Evolutionary conservation across 1,284 basidiomycete genomes (phyloP), one percentile per base, ranked within the genome.

Genomic region (Volvariella volvacea): DNA sequence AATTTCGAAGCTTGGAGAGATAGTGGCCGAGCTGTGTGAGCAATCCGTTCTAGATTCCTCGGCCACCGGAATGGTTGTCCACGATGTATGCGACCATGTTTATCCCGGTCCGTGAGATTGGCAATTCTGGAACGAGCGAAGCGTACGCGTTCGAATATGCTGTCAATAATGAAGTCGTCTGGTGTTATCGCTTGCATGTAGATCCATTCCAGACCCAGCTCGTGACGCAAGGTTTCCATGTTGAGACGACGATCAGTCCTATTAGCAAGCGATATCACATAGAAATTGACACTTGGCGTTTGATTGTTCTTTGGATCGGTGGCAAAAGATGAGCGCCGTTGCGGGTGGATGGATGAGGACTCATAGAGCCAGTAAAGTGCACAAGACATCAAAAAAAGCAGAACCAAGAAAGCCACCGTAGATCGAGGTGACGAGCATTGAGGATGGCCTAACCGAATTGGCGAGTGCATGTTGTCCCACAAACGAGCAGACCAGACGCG

Each of bases 251-350:
- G 64, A 49, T 80, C 78, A 2, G 51, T 47, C 32, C 81, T 68
- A 19, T 57, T 62, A 7, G 75, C 70, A 12, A 83, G 70, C 16
- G 80, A 83, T 25, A 88, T 53, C 2, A 87, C 75, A 51, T 76
- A 80, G 43, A 79, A 28, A 6, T 28, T 12, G 25, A 28, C 6
- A 28, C 12, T 28, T 28, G 25, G 25, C 12, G 25, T 12, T 28
- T 28, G n/a, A n/a, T n/a, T n/a, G n/a, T n/a, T n/a, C n/a, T n/a
- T n/a, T n/a, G n/a, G n/a, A n/a, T n/a, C n/a, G n/a, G n/a, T n/a
- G n/a, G n/a, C n/a, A n/a, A n/a, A n/a, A n/a, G n/a, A n/a, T n/a
- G n/a, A n/a, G n/a, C n/a, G n/a, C n/a, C n/a, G n/a, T n/a, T n/a
- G n/a, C n/a, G n/a, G n/a, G n/a, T n/a, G n/a, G n/a, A n/a, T n/a